Percentiles rank a stretch among this genome's conserved stretches.
These are phyloP conservation scores for Ophiostoma sp. DNA, from an alignment of 2,329 filamentous ascomycete species.

Conservation along the genomic window DNA sequence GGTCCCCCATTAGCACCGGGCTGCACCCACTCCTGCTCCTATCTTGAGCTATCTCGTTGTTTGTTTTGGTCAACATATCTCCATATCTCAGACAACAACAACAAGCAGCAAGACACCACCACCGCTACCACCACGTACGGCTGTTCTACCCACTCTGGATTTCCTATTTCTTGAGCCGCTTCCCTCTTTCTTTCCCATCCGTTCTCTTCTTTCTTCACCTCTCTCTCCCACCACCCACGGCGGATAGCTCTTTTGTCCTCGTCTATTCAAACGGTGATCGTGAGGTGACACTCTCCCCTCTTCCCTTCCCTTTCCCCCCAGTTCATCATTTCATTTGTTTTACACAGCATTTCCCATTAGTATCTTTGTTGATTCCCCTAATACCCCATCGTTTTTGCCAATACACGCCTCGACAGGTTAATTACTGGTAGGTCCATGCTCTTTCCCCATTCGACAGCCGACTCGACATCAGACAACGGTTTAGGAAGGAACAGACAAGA, in stretches of 20 bases:
- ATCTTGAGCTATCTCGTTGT: background rate
- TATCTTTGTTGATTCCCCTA: constrained; percentile 14
- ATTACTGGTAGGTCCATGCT: constrained; percentile 23
- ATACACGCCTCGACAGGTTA: constrained; percentile 16
- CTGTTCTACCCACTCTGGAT: constrained; percentile 26
- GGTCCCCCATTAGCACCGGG: background rate
- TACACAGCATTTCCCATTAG: constrained; percentile 13
- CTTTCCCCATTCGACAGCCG: background rate
- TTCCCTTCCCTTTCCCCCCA: constrained; percentile 13
- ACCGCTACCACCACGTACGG: background rate
- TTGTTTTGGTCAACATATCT: constrained; percentile 12
- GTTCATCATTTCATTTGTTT: constrained; percentile 19
- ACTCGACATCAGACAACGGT: constrained; percentile 6
- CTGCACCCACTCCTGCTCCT: background rate
- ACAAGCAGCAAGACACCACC: background rate
- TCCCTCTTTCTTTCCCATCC: constrained; percentile 20
- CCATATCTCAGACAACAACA: constrained; percentile 24
- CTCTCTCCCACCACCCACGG: constrained; percentile 43
- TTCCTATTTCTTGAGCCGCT: constrained; percentile 30
- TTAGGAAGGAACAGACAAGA: background rate
- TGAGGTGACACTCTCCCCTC: constrained; percentile 34
- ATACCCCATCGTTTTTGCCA: constrained; percentile 14
- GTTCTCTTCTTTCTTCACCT: constrained; percentile 28
- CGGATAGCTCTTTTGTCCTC: constrained; percentile 38
- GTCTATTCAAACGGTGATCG: constrained; percentile 40